phyloP scores from a whole-genome alignment of 441 rosid genomes.

The Kokia cookei region DNA sequence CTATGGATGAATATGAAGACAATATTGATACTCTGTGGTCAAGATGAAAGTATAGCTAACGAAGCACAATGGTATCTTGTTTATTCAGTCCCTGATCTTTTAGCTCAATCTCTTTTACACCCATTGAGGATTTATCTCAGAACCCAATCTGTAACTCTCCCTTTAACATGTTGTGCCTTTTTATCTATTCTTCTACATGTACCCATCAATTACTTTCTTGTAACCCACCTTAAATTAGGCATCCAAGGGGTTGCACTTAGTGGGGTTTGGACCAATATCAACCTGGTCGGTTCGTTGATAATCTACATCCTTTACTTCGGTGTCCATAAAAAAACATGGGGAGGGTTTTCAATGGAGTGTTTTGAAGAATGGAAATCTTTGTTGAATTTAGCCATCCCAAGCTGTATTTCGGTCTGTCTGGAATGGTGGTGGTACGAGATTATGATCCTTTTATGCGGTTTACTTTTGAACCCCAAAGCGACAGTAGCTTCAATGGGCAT shows the following conservation, averaged over 20 bases:
- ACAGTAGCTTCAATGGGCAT: constrained; percentile 93
- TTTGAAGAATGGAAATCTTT: constrained; percentile 63
- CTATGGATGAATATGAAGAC: constrained; percentile 73
- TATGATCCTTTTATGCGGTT: constrained; percentile 83
- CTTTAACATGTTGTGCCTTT: constrained; percentile 64
- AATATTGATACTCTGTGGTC: constrained; percentile 53
- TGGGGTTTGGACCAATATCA: constrained; percentile 67
- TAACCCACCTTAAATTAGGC: constrained; percentile 50
- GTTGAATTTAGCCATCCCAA: constrained; percentile 62
- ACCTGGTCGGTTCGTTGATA: constrained; percentile 46
- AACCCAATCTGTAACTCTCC: constrained; percentile 70
- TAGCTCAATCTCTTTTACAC: constrained; percentile 72
- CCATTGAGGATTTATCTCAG: constrained; percentile 82
- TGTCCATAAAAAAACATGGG: constrained; percentile 42
- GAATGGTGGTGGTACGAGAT: constrained; percentile 99
- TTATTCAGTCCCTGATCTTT: constrained; percentile 75
- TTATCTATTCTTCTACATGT: constrained; percentile 56
- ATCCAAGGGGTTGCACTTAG: constrained; percentile 71
- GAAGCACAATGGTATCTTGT: constrained; percentile 61
- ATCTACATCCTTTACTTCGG: constrained; percentile 53
- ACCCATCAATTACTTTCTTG: constrained; percentile 66
- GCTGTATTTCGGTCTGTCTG: constrained; percentile 86
- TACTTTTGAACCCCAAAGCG: constrained; percentile 54
- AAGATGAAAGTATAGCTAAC: constrained; percentile 48
- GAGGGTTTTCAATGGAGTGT: constrained; percentile 47